Evolutionary conservation across 805 yeast genomes (phyloP).

Genomic region (Saturnispora kantuleensis): DNA sequence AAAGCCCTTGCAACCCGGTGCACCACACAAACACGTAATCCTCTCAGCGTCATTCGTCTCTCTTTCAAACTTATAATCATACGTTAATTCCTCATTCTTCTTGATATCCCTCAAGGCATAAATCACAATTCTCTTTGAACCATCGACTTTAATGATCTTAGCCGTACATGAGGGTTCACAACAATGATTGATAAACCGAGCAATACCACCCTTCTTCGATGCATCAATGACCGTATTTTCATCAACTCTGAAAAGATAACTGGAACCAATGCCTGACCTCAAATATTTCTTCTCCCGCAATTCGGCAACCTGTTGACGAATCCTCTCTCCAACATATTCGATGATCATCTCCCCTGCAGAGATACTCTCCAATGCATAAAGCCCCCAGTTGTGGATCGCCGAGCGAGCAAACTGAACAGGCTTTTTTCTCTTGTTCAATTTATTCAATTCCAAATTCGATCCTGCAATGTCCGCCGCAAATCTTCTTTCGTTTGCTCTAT

Average conservation of each 20-base stretch:
- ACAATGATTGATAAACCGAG: slow-evolving; percentile 93
- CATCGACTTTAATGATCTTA: slow-evolving; percentile 89
- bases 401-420: slow-evolving; percentile 96
- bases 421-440: slow-evolving; percentile 79
- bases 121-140: slow-evolving; percentile 85
- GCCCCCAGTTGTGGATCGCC: slow-evolving; percentile 97
- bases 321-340: slow-evolving; percentile 93
- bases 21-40: slow-evolving; percentile 89
- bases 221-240: slow-evolving; percentile 95
- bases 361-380: slow-evolving; percentile 90
- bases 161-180: slow-evolving; percentile 98
- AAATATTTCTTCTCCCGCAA: slow-evolving; percentile 78
- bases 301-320: slow-evolving; percentile 90
- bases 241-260: slow-evolving; percentile 85
- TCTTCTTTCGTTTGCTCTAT: slow-evolving; percentile 78
- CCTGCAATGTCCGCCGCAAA: slow-evolving; percentile 86
- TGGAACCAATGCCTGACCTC: slow-evolving; percentile 89
- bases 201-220: slow-evolving; percentile 94
- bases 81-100: slow-evolving; percentile 87
- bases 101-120: slow-evolving; percentile 84
- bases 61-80: slow-evolving; percentile 91
- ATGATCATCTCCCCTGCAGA: slow-evolving; percentile 96
- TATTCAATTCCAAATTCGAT: slow-evolving; percentile 76
- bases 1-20: slow-evolving; percentile 88
- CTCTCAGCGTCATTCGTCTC: slow-evolving; percentile 83